Base-by-base conservation (phyloP, 805 yeast species). In the Teunomyces tritomae region DNA sequence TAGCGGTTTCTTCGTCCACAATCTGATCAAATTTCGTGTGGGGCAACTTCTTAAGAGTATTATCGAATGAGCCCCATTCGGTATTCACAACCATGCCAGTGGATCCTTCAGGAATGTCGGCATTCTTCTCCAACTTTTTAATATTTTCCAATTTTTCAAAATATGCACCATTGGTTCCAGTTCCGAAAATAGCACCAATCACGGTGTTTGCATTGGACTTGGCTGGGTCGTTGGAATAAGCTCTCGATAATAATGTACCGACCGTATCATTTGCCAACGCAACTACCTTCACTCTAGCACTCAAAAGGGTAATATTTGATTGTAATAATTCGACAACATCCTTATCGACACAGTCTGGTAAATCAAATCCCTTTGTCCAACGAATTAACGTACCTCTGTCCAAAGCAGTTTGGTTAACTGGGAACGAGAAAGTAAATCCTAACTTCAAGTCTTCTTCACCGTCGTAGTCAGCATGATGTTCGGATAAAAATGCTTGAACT, bases 31-130 rank as follows among this genome's bases (percentile, higher is more conserved):
- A 91, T 50, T 81, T 79, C 3, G 96, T 87, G 43, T 74, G 78
- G 50, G 97, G 97, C 53, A 92, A 74, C 35, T 83, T 73, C 55
- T 80, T 75, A 51, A 90, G 75, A 17, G 81, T 84, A 62, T 92
- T 92, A 68, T 92, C 98, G 60, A 91, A 92, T 37, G 97, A 89
- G 53, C 98, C 98, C 97, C 98, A 94, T 70, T 94, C 99, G 40
- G 97, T 91, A 71, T 91, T 91, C 58, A 91, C 79, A 53, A 89
- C 87, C 97, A 91, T 91, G 53, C 84, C 82, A 4, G 42, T 73
- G 45, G 77, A 74, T 30, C 82, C 84, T 29, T 71, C 67, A 2
- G 78, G 74, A 7, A 64, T 43, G 3, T 49, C 47, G 1, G 41
- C 43, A 4, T 52, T 45, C n/a, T 82, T 80, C n/a, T 82, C 79